A percentile compares a stretch with the other conserved stretches of the same genome.
phyloP scores from a whole-genome alignment of 1,284 basidiomycete genomes.

The Agroathelia rolfsii region DNA sequence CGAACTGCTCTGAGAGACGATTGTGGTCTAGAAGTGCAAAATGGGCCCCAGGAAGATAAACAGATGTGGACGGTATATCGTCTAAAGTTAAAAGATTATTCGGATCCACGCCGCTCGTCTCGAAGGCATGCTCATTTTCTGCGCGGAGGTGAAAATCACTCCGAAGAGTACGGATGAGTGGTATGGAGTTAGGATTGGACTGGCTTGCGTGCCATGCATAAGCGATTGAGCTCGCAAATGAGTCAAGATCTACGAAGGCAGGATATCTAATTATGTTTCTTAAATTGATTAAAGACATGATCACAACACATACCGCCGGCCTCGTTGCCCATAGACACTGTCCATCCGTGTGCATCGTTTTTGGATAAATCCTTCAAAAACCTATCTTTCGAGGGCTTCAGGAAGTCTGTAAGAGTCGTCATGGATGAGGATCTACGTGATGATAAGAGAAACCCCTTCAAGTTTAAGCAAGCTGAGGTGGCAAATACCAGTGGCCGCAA shows the following conservation, averaged over 20 bases:
- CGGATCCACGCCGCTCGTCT: constrained; percentile 40
- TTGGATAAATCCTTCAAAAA: too few relatives aligned
- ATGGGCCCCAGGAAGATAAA: constrained; percentile 44
- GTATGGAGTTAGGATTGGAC: constrained; percentile 43
- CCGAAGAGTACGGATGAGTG: constrained; percentile 66
- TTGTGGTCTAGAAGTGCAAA: constrained; percentile 92
- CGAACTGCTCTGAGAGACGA: constrained; percentile 47
- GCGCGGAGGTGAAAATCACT: constrained; percentile 71
- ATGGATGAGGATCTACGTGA: too few relatives aligned
- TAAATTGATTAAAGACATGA: neutral
- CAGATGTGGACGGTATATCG: constrained; percentile 39
- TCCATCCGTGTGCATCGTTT: constrained; percentile 61
- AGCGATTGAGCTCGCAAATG: constrained; percentile 73
- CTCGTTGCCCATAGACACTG: constrained; percentile 84
- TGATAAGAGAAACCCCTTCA: too few relatives aligned
- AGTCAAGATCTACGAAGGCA: constrained; percentile 68
- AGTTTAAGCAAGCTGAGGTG: too few relatives aligned
- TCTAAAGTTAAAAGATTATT: constrained; percentile 46
- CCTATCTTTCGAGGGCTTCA: too few relatives aligned
- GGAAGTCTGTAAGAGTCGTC: too few relatives aligned
- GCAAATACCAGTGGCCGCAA: too few relatives aligned
- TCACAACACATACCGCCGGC: constrained; percentile 63
- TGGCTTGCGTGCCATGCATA: constrained; percentile 62
- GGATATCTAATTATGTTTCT: neutral
- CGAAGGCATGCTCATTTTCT: constrained; percentile 77